Evolutionary conservation across 1,284 basidiomycete genomes (phyloP).

Genomic region (Rhodotorula sp.): DNA sequence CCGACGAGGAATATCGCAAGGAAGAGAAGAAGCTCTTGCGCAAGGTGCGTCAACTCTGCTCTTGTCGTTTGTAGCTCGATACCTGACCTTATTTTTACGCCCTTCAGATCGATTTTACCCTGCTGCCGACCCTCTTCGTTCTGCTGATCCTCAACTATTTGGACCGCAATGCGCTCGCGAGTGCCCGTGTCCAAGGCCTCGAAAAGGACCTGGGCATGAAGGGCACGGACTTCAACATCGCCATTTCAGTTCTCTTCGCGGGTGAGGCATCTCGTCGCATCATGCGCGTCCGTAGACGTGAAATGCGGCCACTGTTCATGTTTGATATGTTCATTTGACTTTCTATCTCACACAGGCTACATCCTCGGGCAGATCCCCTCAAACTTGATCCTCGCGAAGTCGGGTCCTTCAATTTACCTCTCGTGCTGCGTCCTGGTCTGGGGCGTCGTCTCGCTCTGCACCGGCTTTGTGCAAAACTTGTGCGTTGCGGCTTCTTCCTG

Average conservation of each 20-base stretch:
- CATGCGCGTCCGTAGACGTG: too few species aligned
- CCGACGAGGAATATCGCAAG: conserved; percentile 46
- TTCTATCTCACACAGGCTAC: conserved; percentile 47
- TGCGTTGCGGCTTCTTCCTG: too few species aligned
- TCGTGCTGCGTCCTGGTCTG: conserved; percentile 63
- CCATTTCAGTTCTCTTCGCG: conserved; percentile 71
- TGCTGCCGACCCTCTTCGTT: conserved; percentile 39
- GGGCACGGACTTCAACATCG: conserved; percentile 62
- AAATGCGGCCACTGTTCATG: too few species aligned
- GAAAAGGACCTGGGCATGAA: conserved; percentile 59
- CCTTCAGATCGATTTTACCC: conserved; percentile 15
- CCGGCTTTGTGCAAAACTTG: conserved; percentile 45
- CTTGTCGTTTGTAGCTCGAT: conserved; percentile 54
- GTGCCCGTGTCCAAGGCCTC: conserved; percentile 58
- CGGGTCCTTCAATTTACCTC: conserved; percentile 66
- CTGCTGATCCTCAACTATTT: conserved; percentile 48
- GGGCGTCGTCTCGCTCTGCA: conserved; percentile 44
- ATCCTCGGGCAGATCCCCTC: conserved; percentile 33
- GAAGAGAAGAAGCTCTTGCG: conserved; percentile 56
- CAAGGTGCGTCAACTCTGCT: conserved; percentile 57
- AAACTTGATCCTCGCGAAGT: conserved; percentile 21
- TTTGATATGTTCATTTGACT: too few species aligned
- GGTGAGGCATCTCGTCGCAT: too few species aligned
- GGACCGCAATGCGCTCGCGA: conserved; percentile 47
- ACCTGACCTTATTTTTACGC: conserved; percentile 9